Conservation (phyloP, 257 asterid species). For the Coffea canephora region DNA sequence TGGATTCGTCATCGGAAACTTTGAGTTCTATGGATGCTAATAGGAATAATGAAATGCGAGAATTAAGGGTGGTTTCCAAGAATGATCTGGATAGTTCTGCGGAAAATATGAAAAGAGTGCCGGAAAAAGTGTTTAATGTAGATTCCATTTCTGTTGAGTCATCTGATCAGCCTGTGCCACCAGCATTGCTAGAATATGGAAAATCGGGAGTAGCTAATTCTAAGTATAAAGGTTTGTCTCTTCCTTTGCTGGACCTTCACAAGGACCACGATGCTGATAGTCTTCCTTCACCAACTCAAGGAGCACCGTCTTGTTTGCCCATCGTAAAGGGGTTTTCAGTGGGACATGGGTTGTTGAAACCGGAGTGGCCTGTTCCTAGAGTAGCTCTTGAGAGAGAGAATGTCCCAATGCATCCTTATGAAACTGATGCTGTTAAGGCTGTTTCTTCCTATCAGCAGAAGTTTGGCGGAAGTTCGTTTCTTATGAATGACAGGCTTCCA, state of each 20-base stretch:
- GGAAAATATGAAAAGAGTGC: constrained; percentile 29
- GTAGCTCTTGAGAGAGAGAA: constrained; percentile 43
- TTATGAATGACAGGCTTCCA: constrained; percentile 64
- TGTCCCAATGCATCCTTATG: constrained; percentile 64
- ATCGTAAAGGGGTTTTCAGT: constrained; percentile 40
- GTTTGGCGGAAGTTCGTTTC: constrained; percentile 64
- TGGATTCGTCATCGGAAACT: constrained; percentile 34
- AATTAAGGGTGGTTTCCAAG: constrained; percentile 18
- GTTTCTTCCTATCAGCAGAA: constrained; percentile 95
- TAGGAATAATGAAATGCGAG: constrained; percentile 33
- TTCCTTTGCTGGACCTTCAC: constrained; percentile 90
- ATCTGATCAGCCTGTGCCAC: constrained; percentile 31
- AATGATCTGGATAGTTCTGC: constrained; percentile 29
- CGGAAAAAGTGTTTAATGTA: constrained; percentile 29
- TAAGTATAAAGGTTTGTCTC: constrained; percentile 54
- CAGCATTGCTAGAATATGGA: constrained; percentile 23
- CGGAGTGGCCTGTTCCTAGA: constrained; percentile 72
- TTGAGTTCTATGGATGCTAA: constrained; percentile 19
- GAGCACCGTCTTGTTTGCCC: constrained; percentile 51
- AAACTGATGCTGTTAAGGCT: constrained; percentile 88
- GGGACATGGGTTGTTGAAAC: constrained; percentile 52
- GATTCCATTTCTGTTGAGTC: constrained; percentile 34
- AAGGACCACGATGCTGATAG: constrained; percentile 90
- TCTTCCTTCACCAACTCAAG: constrained; percentile 95
- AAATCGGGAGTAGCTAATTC: constrained; percentile 36